Evolutionary conservation across 2,329 filamentous ascomycete species (phyloP).

Genomic region (Boeremia lycopersici): DNA sequence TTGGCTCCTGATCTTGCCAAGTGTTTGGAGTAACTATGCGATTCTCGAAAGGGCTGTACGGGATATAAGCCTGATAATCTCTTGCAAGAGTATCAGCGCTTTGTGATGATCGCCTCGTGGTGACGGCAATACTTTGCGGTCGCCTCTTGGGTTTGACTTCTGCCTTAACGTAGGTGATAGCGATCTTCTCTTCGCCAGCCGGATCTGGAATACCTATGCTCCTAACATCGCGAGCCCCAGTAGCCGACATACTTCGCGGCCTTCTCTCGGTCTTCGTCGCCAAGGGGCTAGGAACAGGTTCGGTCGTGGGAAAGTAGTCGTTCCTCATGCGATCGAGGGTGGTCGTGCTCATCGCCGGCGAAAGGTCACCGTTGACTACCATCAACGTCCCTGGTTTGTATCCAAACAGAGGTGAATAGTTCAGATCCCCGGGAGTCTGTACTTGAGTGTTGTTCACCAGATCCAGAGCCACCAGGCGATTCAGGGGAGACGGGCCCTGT

Average conservation of each 20-base stretch:
- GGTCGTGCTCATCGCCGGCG: slow-evolving; percentile 50
- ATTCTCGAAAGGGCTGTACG: slow-evolving; percentile 17
- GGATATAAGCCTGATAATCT: slow-evolving; percentile 15
- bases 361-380: slow-evolving; percentile 55
- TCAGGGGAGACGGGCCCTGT: slow-evolving; percentile 27
- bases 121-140: slow-evolving; percentile 27
- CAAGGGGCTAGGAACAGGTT: slow-evolving; percentile 25
- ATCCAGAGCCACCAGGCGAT: slow-evolving; percentile 28
- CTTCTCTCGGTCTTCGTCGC: slow-evolving; percentile 27
- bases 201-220: neutral
- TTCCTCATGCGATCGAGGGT: slow-evolving; percentile 5
- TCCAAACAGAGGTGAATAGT: slow-evolving; percentile 50
- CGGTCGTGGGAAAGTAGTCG: slow-evolving; percentile 40
- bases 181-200: slow-evolving; percentile 12
- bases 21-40: slow-evolving; percentile 6
- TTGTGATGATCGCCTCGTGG: slow-evolving; percentile 7
- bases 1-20: slow-evolving; percentile 10
- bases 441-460: slow-evolving; percentile 36
- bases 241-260: slow-evolving; percentile 38
- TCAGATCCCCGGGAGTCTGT: slow-evolving; percentile 51
- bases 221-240: slow-evolving; percentile 2
- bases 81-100: slow-evolving; percentile 10
- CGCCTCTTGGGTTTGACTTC: slow-evolving; percentile 18
- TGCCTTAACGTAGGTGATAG: slow-evolving; percentile 14
- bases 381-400: slow-evolving; percentile 52